These are phyloP conservation scores for Lipomyces kockii DNA, from an alignment of 805 yeast species.

Conservation along the genomic window DNA sequence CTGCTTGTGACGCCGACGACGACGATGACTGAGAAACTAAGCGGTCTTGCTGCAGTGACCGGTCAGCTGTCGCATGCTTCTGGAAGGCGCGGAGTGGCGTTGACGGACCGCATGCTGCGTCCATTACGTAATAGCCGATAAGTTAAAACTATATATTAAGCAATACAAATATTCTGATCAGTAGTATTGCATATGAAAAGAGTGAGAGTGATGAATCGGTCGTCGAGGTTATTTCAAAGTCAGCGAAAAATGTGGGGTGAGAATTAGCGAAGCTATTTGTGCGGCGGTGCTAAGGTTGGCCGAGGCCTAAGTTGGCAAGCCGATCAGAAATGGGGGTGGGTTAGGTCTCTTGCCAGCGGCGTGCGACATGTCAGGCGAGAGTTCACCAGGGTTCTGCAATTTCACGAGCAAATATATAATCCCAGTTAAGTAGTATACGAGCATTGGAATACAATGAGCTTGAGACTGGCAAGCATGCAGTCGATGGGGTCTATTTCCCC, in stretches of 20 bases:
- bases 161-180: neutral
- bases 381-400: too few species aligned
- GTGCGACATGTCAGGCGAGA: too few species aligned
- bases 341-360: too few species aligned
- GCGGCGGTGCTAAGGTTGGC: too few species aligned
- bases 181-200: neutral
- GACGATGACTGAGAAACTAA: conserved; percentile 6
- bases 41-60: conserved; percentile 32
- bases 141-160: neutral
- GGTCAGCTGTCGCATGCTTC: conserved; percentile 30
- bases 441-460: too few species aligned
- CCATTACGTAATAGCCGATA: conserved; percentile 7
- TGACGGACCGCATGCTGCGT: conserved; percentile 35
- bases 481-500: neutral
- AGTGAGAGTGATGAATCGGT: neutral
- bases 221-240: neutral
- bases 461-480: too few species aligned
- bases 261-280: too few species aligned
- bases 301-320: too few species aligned
- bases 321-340: too few species aligned
- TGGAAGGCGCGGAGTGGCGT: conserved; percentile 26
- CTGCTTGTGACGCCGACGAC: neutral
- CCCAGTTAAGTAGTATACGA: too few species aligned
- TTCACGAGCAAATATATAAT: too few species aligned
- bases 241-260: too few species aligned